Conservation (phyloP, 495 filamentous ascomycete species). For the Ramalina intermedia region DNA sequence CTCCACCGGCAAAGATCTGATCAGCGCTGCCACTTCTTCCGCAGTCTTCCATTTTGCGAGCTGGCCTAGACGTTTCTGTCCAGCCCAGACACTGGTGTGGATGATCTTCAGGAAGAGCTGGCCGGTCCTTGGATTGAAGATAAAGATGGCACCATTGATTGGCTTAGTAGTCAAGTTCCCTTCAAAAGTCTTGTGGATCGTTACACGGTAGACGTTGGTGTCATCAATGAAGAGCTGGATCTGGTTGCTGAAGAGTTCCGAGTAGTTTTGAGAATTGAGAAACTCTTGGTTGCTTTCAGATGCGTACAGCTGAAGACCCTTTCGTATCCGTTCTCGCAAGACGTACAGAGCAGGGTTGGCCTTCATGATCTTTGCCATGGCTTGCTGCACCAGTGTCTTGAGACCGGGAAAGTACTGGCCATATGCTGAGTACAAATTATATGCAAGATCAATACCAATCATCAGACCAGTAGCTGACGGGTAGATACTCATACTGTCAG, state of each 20-base stretch:
- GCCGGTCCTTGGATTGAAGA: conserved; percentile 96
- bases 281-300: conserved; percentile 99
- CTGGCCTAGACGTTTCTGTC: conserved; percentile 97
- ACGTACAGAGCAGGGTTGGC: conserved; percentile 97
- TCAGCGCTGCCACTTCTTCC: conserved; percentile 97
- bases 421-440: conserved; percentile 96
- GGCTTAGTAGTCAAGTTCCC: conserved; percentile 98
- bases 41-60: conserved; percentile 99
- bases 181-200: conserved; percentile 99
- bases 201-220: conserved; percentile 98
- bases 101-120: conserved; percentile 99
- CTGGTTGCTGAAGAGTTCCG: conserved; percentile 97
- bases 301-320: conserved; percentile 95
- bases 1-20: conserved; percentile 91
- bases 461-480: conserved; percentile 95
- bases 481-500: conserved; percentile 98
- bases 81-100: conserved; percentile 98
- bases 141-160: conserved; percentile 99
- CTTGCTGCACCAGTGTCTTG: conserved; percentile 92
- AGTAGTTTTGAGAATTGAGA: conserved; percentile 98
- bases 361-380: conserved; percentile 99
- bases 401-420: conserved; percentile 98
- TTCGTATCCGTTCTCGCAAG: conserved; percentile 91
- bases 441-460: conserved; percentile 96
- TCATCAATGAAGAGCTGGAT: conserved; percentile 99